Base-by-base conservation (phyloP, 1,284 basidiomycete species). In the Tranzscheliella williamsii region DNA sequence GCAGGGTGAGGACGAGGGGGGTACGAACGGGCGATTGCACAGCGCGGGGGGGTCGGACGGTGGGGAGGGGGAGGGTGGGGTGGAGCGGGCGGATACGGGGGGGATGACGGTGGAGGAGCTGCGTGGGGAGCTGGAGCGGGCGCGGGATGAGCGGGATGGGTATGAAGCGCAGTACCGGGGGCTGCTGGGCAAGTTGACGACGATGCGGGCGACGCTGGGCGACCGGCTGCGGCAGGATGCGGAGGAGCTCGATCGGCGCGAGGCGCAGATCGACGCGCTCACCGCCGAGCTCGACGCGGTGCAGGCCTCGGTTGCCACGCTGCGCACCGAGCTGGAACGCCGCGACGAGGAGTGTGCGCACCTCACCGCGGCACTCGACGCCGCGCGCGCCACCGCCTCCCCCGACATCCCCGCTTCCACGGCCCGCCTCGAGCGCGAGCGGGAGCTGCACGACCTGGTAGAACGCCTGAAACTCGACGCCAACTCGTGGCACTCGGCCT, bases 171-270 rank as follows among this genome's bases (percentile, higher is more conserved):
- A 97, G 77, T 95, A 98, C 79, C 85, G 85, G 43, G 87, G 85
- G 51, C 82, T 98, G 30, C 82, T 98, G 5, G 85, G 86, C 36
- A 97, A 93, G 79, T 81, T 98, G 38, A 91, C 90, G 3, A 85
- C 87, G 26, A 97, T 98, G 92, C 85, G 93, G 13, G 89, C 86
- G 22, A 90, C 90, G 4, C 82, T 99, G 21, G 92, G 92, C 30
- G 93, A 92, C 72, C 94, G 97, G 78, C 82, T 99, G 47, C 86
- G 89, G 77, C 90, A 95, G 78, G 95, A 98, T 80, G 94, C 95
- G 66, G 75, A 77, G 43, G 75, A 77, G 37, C 55, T 77, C 8
- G 75, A 76, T 31, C 58, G 71, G 3, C 48, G 74, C 31, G 72
- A 75, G 24, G 41, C 52, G 16, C 72, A 76, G 32, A 75, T 77